Percentiles rank a stretch among this genome's conserved stretches.
These are phyloP conservation scores for Cutaneotrichosporon mucoides DNA, from an alignment of 1,284 basidiomycete species.

Conservation along the genomic window DNA sequence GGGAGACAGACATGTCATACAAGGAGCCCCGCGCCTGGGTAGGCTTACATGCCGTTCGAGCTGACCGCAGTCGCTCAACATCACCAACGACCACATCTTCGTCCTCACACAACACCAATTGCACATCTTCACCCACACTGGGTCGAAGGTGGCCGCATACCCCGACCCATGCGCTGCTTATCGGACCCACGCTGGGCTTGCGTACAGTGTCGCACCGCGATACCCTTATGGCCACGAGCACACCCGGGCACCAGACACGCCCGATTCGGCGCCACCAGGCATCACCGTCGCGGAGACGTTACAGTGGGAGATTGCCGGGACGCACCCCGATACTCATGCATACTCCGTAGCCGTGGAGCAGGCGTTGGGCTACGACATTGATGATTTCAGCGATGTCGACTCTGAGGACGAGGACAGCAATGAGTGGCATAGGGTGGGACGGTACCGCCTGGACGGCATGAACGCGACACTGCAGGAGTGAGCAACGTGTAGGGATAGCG, in stretches of 20 bases:
- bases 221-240: background rate
- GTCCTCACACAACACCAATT: slow-evolving; percentile 20
- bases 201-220: background rate
- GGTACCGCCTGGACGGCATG: background rate
- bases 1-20: background rate
- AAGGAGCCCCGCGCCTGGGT: background rate
- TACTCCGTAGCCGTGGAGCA: background rate
- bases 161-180: slow-evolving; percentile 7
- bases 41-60: background rate
- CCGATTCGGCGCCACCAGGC: background rate
- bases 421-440: no score
- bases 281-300: background rate
- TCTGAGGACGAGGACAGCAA: background rate
- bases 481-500: slow-evolving; percentile 17
- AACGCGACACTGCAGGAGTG: background rate
- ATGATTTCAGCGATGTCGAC: background rate
- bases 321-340: background rate
- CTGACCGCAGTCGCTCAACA: slow-evolving; percentile 36
- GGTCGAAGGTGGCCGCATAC: slow-evolving; percentile 17
- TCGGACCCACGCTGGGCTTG: background rate
- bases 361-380: background rate
- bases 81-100: slow-evolving; percentile 40
- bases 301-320: background rate
- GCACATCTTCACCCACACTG: slow-evolving; percentile 23
- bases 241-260: background rate